Base-by-base conservation (phyloP, 768 basidiomycete species). In the Lentinula guzmanii region DNA sequence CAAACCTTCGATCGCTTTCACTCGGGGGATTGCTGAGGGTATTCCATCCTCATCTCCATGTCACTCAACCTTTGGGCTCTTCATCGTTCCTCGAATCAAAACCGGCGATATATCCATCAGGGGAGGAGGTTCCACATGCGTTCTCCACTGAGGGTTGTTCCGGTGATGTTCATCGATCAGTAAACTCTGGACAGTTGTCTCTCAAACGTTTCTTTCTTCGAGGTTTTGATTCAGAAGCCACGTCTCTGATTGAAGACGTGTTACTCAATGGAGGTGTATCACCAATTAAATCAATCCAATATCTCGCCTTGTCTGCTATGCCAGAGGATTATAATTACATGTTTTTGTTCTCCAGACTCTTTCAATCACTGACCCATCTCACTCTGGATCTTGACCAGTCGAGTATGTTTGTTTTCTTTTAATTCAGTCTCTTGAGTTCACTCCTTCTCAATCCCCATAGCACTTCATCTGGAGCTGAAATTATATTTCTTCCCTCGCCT, bases 281-380 rank as follows among this genome's bases (percentile, higher is more conserved):
- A 1, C 16, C 43, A 24, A 5, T 8, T 1, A 58, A 42, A n/a
- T 10, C 15, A 31, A 24, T 16, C 33, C 18, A 34, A 28, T 28
- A 28, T 41, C 58, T 59, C 11, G 58, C 43, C 35, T 33, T 59
- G 8, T 59, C 58, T 3, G 45, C 46, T 7, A 59, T 59, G 58
- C 45, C 43, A 10, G n/a, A 18, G 6, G 33, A 18, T 10, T 51
- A 28, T n/a, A 28, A 50, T 24, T 59, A 59, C 58, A 51, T 13
- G 8, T 11, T 48, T 13, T 48, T 59, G 16, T 50, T 59, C 16
- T 51, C 45, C n/a, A 28, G 31, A 7, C 3, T 59, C n/a, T 13
- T 16, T 9, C 28, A 35, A 9, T 35, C 58, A 8, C 5, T 59
- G 18, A 51, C 48, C 5, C 58, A 59, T 39, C 58, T 59, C 5